Percentiles rank a stretch among this genome's conserved stretches.
Evolutionary conservation across 129 eudicot species (phyloP).

Genomic region (Silybum marianum): DNA sequence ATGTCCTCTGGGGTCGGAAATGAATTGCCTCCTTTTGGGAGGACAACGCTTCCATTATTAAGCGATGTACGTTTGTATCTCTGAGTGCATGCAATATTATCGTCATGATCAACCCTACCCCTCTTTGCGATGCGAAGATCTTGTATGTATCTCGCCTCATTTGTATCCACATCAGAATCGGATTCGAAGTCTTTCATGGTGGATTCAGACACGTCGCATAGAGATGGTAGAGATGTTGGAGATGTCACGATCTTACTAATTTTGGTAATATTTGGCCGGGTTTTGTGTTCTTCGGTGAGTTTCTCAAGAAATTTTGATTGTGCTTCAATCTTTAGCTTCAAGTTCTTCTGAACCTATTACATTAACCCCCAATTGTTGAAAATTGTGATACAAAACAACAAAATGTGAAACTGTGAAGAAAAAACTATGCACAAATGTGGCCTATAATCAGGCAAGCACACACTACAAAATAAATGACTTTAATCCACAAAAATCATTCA

Average conservation of each 20-base stretch:
- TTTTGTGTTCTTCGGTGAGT: conserved; percentile 65
- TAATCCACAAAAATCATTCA: too few relatives aligned
- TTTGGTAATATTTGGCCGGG: conserved; percentile 42
- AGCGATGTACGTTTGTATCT: conserved; percentile 33
- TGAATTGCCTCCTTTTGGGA: conserved; percentile 25
- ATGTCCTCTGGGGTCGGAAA: conserved; percentile 49
- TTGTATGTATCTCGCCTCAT: conserved; percentile 34
- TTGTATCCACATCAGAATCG: conserved; percentile 52
- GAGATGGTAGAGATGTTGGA: conserved; percentile 67
- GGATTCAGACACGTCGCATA: conserved; percentile 63
- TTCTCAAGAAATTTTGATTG: conserved; percentile 69
- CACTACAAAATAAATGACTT: background rate
- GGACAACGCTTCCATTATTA: conserved; percentile 22
- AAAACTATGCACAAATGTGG: background rate
- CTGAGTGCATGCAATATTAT: conserved; percentile 36
- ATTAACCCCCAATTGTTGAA: background rate
- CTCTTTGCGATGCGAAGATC: conserved; percentile 45
- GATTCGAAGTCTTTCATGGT: conserved; percentile 47
- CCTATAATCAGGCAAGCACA: too few relatives aligned
- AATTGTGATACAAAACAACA: background rate
- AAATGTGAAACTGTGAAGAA: background rate
- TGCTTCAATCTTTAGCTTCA: conserved; percentile 80
- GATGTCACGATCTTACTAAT: conserved; percentile 40
- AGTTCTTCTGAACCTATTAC: conserved; percentile 62
- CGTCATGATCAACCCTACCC: conserved; percentile 36